phyloP scores from a whole-genome alignment of 257 asterid genomes.

The Solanum ahanhuiri region DNA sequence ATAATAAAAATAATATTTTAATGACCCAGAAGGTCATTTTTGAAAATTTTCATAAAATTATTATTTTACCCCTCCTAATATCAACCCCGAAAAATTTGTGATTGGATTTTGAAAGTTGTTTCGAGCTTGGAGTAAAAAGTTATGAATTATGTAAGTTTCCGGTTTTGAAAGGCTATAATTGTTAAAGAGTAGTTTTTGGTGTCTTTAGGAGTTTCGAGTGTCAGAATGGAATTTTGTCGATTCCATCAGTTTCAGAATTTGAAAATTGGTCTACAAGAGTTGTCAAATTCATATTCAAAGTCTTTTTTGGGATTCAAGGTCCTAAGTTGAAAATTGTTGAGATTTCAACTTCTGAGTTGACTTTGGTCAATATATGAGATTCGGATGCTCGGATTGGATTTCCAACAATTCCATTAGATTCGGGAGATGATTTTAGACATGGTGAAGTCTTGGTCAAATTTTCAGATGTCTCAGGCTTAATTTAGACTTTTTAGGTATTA shows the following conservation, averaged over 20 bases:
- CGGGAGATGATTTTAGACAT: background rate
- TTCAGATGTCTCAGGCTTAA: background rate
- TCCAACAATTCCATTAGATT: too few relatives aligned
- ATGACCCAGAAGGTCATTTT: background rate
- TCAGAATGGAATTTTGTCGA: too few relatives aligned
- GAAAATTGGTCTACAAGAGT: background rate
- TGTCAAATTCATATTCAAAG: background rate
- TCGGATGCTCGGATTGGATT: background rate
- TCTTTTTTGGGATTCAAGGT: background rate
- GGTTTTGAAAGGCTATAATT: background rate
- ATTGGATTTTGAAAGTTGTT: background rate
- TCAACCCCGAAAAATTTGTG: background rate
- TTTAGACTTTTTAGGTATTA: background rate
- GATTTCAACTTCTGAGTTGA: background rate
- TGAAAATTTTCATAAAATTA: background rate
- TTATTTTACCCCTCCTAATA: background rate
- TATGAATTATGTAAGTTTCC: background rate
- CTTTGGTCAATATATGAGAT: background rate
- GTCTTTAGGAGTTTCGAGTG: background rate
- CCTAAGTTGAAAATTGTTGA: background rate
- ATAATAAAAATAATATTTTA: too few relatives aligned
- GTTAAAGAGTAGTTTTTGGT: background rate
- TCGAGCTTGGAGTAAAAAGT: background rate
- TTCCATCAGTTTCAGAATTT: background rate
- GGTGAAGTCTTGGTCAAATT: background rate